Evolutionary conservation across 768 basidiomycete genomes (phyloP), one percentile per base, ranked within the genome.

Genomic region (Naganishia onofrii): DNA sequence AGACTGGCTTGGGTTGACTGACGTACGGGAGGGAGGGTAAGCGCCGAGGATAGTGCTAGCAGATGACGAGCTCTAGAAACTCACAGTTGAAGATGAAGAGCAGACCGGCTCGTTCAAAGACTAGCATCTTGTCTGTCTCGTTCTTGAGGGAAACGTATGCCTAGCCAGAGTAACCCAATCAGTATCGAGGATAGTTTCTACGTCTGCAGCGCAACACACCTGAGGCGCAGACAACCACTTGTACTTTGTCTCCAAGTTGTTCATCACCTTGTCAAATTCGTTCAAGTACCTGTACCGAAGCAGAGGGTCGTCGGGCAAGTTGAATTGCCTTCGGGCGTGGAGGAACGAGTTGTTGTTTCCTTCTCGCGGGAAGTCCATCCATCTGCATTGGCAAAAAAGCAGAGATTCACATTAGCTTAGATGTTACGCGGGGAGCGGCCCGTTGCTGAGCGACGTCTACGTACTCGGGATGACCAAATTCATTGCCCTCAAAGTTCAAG

Each of bases 321-420:
- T 94, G 91, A 93, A 99, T 76, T 98, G 96, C 29, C 96, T 88
- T 48, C 96, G 89, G 26, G 96, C 94, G 78, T 99, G 91, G 74
- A 96, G 91, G 87, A 93, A 99, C 15, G 93, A 96, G 81, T 93
- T 91, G 79, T 87, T 86, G 78, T 99, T 99, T 23, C 96, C 96
- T 75, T 88, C 91, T 34, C 96, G 90, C 51, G 96, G 96, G 83
- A 99, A 99, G 82, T 99, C 96, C 76, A 99, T 92, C 96, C 96
- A 99, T 44, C 60, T 63, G 38, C 17, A 29, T 15, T 4, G 88
- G 4, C 29, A 51, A 26, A 7, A 51, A 26, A 7, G 60, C 26
- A 38, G 36, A 52, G 17, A 57, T 26, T 23, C 46, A n/a, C n/a
- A 29, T 67, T 21, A 17, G 54, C 15, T 7, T 7, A 17, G 42